phyloP scores from a whole-genome alignment of 352 stramenopile species.

The Pythium grandisporangium region DNA sequence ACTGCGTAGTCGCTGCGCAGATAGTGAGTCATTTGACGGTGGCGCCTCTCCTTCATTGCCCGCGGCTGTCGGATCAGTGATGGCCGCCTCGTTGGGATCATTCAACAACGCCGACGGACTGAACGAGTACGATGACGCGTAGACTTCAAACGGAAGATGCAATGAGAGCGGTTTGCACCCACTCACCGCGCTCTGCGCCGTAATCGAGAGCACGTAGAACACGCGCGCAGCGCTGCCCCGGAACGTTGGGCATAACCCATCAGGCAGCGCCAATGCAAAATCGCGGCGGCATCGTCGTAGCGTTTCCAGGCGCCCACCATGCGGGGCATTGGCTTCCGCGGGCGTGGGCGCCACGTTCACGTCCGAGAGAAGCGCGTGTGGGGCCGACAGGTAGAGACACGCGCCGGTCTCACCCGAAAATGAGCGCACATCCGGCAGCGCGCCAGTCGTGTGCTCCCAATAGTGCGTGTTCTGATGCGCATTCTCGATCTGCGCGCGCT shows the following conservation, averaged over 20 bases:
- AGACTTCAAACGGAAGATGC: constrained; percentile 56
- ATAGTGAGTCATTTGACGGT: too few relatives aligned
- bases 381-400: constrained; percentile 45
- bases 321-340: constrained; percentile 12
- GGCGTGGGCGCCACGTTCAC: constrained; percentile 38
- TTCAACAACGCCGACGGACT: constrained; percentile 16
- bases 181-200: constrained; percentile 12
- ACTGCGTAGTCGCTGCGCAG: too few relatives aligned
- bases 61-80: constrained; percentile 3
- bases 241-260: constrained; percentile 44
- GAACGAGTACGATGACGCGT: constrained; percentile 42
- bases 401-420: constrained; percentile 49
- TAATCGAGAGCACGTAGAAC: constrained; percentile 62
- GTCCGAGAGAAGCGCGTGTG: constrained; percentile 43
- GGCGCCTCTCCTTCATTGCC: too few relatives aligned
- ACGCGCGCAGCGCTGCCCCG: constrained; percentile 37
- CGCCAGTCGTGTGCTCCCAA: constrained; percentile 15
- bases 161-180: constrained; percentile 26
- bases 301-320: constrained; percentile 21
- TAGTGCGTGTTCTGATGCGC: constrained; percentile 13
- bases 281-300: constrained; percentile 28
- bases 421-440: constrained; percentile 24
- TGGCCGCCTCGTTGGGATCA: not conserved
- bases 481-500: constrained; percentile 10
- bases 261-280: constrained; percentile 43